phyloP scores from a whole-genome alignment of 192 early-diverging fungal species.

The Backusella macrospora region DNA sequence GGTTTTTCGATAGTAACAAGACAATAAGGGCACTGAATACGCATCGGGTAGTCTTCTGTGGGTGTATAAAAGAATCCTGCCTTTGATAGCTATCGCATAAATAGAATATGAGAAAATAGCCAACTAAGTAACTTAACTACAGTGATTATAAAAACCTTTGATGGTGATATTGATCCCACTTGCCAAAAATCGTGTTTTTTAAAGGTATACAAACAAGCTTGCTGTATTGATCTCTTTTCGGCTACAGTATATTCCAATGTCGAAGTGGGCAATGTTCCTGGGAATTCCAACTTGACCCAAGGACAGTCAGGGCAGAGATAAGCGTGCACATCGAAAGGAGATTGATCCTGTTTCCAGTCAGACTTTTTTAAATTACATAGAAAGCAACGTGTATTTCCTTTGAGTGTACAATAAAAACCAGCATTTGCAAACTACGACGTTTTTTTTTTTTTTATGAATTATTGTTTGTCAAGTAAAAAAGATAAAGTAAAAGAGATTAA shows the following conservation, averaged over 20 bases:
- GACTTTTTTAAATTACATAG: conserved; percentile 14
- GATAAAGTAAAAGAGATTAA: background rate
- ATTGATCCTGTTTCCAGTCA: conserved; percentile 23
- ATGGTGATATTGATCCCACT: background rate
- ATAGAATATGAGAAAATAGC: too few species aligned
- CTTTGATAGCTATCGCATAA: conserved; percentile 10
- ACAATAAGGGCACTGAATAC: conserved; percentile 26
- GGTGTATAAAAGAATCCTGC: conserved; percentile 25
- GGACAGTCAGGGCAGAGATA: background rate
- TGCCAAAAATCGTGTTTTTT: conserved; percentile 18
- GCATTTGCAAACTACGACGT: conserved; percentile 25
- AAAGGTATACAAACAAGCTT: conserved; percentile 25
- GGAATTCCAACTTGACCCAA: conserved; percentile 23
- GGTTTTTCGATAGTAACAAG: background rate
- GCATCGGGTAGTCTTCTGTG: background rate
- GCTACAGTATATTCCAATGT: background rate
- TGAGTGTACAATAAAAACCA: conserved; percentile 23
- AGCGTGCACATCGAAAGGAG: conserved; percentile 19
- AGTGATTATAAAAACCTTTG: conserved; percentile 10
- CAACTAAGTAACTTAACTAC: too few species aligned
- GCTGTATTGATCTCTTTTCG: background rate
- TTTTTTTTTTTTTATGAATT: background rate
- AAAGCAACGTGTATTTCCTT: conserved; percentile 11
- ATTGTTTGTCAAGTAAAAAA: background rate
- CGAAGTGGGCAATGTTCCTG: background rate